Evolutionary conservation across 441 rosid genomes (phyloP).

Genomic region (Gossypium davidsonii): DNA sequence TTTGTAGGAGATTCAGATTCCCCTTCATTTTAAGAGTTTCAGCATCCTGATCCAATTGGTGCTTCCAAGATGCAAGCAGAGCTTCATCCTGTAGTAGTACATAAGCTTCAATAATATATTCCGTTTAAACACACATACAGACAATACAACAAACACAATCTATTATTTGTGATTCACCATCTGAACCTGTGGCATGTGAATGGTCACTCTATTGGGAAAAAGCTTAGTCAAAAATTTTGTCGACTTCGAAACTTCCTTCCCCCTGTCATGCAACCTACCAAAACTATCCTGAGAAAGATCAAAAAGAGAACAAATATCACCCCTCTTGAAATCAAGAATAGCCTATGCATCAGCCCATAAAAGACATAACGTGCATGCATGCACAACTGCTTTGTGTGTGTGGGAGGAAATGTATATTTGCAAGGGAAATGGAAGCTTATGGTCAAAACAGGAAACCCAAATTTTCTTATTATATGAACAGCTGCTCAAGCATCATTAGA

Average conservation of each 20-base stretch:
- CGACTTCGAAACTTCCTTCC: slow-evolving; percentile 67
- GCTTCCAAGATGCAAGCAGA: slow-evolving; percentile 58
- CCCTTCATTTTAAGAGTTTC: slow-evolving; percentile 78
- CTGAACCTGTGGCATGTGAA: slow-evolving; percentile 71
- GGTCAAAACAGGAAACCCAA: background rate
- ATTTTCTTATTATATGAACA: background rate
- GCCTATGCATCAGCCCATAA: background rate
- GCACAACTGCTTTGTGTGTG: background rate
- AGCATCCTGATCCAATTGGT: slow-evolving; percentile 60
- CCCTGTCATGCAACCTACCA: slow-evolving; percentile 69
- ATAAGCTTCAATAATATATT: slow-evolving; percentile 9
- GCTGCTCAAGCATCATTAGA: background rate
- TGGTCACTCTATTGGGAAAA: slow-evolving; percentile 67
- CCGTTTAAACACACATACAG: background rate
- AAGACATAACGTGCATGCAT: background rate
- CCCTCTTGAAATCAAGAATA: slow-evolving; percentile 19
- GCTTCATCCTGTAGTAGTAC: slow-evolving; percentile 48
- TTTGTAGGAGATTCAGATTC: slow-evolving; percentile 48
- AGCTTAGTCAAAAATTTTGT: slow-evolving; percentile 59
- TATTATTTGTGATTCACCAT: background rate
- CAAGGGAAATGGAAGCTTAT: background rate
- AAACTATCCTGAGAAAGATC: slow-evolving; percentile 57
- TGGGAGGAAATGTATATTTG: background rate
- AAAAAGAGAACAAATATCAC: slow-evolving; percentile 9
- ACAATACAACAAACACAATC: background rate